Evolutionary conservation across 257 asterid genomes (phyloP).

Genomic region (Perilla frutescens): DNA sequence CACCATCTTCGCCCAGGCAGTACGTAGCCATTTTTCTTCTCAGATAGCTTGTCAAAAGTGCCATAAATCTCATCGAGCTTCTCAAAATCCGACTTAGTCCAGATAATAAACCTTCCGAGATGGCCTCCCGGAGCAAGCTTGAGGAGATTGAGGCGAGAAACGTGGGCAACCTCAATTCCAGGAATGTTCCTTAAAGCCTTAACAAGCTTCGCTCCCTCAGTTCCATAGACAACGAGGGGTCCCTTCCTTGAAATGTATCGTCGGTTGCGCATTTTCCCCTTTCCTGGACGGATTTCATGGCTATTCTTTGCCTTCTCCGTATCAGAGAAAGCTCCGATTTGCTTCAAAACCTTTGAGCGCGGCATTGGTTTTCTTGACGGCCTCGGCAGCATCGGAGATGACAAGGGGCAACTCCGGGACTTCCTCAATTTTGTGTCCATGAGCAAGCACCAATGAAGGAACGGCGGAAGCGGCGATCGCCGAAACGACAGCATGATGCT

Average conservation of each 20-base stretch:
- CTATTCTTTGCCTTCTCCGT: slow-evolving; percentile 73
- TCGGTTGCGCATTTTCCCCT: slow-evolving; percentile 68
- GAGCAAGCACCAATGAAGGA: slow-evolving; percentile 58
- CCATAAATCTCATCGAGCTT: slow-evolving; percentile 70
- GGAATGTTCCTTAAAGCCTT: slow-evolving; percentile 76
- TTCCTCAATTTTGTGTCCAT: slow-evolving; percentile 60
- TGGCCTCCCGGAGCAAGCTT: slow-evolving; percentile 76
- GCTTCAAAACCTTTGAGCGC: slow-evolving; percentile 61
- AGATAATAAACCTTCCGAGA: slow-evolving; percentile 66
- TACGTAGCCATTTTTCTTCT: slow-evolving; percentile 67
- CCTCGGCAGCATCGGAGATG: slow-evolving; percentile 60
- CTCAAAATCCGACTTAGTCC: slow-evolving; percentile 77
- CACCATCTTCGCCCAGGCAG: slow-evolving; percentile 69
- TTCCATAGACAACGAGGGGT: slow-evolving; percentile 67
- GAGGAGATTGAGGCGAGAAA: slow-evolving; percentile 57
- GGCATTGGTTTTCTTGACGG: slow-evolving; percentile 57
- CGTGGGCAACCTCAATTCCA: slow-evolving; percentile 71
- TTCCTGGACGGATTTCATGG: slow-evolving; percentile 54
- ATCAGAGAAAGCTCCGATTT: slow-evolving; percentile 64
- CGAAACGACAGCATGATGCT: slow-evolving; percentile 60
- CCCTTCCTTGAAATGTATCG: slow-evolving; percentile 66
- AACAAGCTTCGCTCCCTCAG: slow-evolving; percentile 63
- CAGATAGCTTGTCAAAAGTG: slow-evolving; percentile 58
- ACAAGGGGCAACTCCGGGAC: slow-evolving; percentile 69
- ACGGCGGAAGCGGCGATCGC: slow-evolving; percentile 76